Conservation (phyloP, 148 eudicot genomes). For the Fagopyrum homotropicum region DNA sequence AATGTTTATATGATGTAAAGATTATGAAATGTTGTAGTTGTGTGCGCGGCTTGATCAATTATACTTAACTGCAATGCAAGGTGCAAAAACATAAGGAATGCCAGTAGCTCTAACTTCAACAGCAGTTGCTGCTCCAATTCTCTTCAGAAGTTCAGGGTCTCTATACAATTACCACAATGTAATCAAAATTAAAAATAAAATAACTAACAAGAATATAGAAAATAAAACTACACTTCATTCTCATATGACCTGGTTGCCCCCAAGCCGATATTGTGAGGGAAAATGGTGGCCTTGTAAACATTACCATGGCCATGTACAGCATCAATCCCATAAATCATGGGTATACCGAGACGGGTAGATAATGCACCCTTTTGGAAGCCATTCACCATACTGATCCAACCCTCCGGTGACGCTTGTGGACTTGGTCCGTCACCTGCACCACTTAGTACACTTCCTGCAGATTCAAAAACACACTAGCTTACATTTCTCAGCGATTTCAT, state of each 20-base stretch:
- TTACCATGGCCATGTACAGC: slow-evolving; percentile 14
- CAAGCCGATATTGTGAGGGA: slow-evolving; percentile 14
- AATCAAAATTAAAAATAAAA: neutral
- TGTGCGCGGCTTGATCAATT: neutral
- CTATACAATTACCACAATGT: neutral
- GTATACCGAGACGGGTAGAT: slow-evolving; percentile 10
- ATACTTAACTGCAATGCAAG: slow-evolving; percentile 13
- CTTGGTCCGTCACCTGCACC: slow-evolving; percentile 5
- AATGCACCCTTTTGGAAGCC: slow-evolving; percentile 3
- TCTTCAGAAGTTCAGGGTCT: slow-evolving; percentile 9
- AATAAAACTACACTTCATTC: neutral
- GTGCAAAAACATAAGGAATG: slow-evolving; percentile 13
- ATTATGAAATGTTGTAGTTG: no score
- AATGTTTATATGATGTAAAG: neutral
- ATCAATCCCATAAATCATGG: slow-evolving; percentile 12
- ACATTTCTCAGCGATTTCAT: neutral
- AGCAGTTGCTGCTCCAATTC: slow-evolving; percentile 13
- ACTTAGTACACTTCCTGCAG: slow-evolving; percentile 7
- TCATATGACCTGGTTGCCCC: slow-evolving; percentile 2
- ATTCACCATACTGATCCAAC: slow-evolving; percentile 9
- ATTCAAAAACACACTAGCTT: neutral
- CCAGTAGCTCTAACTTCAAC: slow-evolving; percentile 13
- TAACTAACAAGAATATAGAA: neutral
- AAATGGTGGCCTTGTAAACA: slow-evolving; percentile 11
- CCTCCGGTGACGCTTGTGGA: neutral